These are phyloP conservation scores for Trametes villosa DNA, from an alignment of 768 basidiomycete species.

Conservation along the genomic window DNA sequence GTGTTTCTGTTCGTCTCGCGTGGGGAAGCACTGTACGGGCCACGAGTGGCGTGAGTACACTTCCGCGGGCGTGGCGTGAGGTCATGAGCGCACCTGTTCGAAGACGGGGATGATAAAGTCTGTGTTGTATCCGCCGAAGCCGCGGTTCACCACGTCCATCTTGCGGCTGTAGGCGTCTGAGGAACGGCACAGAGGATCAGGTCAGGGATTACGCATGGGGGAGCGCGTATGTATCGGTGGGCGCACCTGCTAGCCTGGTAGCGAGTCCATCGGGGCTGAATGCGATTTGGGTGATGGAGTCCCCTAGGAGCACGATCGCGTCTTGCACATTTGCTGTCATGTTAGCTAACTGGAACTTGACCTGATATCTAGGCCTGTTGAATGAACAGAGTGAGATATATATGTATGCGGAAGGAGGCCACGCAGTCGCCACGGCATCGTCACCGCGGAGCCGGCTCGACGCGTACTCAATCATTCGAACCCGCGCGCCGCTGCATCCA, in stretches of 20 bases:
- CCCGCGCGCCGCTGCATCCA: too few species aligned
- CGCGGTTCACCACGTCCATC: constrained; percentile 87
- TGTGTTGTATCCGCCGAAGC: constrained; percentile 83
- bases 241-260: constrained; percentile 67
- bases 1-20: constrained; percentile 48
- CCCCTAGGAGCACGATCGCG: constrained; percentile 75
- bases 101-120: constrained; percentile 85
- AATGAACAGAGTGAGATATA: too few species aligned
- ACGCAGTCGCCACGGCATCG: too few species aligned
- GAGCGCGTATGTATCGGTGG: neutral
- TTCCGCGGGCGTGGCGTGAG: neutral
- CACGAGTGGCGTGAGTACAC: too few species aligned
- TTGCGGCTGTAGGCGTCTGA: constrained; percentile 78
- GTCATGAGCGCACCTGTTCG: constrained; percentile 56
- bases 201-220: too few species aligned
- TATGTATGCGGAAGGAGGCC: too few species aligned
- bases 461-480: too few species aligned
- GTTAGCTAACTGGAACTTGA: too few species aligned
- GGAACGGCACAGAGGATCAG: neutral
- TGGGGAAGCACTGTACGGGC: constrained; percentile 57
- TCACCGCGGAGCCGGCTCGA: too few species aligned
- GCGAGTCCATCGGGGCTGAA: constrained; percentile 70
- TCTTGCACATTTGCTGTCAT: constrained; percentile 69
- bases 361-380: too few species aligned
- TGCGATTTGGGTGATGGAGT: constrained; percentile 75